A percentile compares a stretch with the other conserved stretches of the same genome.
Conservation (phyloP, 2,329 filamentous ascomycete genomes). For the Cercospora zeina region DNA sequence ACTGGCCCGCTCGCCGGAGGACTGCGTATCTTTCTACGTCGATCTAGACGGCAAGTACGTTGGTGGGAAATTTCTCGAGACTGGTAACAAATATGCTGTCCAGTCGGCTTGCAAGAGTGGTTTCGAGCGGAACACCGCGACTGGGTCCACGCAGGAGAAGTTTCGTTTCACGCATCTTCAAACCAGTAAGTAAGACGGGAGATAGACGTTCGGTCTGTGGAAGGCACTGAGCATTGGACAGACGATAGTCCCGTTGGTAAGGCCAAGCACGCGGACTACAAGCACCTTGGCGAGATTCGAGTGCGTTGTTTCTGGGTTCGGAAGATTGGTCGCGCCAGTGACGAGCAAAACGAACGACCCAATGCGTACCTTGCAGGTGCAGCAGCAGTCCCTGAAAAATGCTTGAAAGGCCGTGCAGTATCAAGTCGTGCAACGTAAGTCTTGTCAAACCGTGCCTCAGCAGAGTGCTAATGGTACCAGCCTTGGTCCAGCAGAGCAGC, state of each 20-base stretch:
- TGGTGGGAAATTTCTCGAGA: background rate
- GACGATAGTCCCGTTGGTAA: conserved; percentile 20
- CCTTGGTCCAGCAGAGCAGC: conserved; percentile 13
- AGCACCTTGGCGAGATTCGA: conserved; percentile 26
- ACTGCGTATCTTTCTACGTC: conserved; percentile 10
- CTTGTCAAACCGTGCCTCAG: background rate
- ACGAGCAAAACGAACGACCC: background rate
- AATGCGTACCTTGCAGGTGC: background rate
- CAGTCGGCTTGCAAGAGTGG: background rate
- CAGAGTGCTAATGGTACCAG: conserved; percentile 15
- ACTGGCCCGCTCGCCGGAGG: conserved; percentile 1
- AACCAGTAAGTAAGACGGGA: conserved; percentile 23
- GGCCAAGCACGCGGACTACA: conserved; percentile 11
- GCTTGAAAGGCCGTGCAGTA: conserved; percentile 35
- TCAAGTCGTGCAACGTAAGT: conserved; percentile 32
- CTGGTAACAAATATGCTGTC: background rate
- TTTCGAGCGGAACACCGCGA: background rate
- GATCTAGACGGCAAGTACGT: conserved; percentile 28
- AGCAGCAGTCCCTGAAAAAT: conserved; percentile 30
- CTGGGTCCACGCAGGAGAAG: conserved; percentile 1
- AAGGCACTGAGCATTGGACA: background rate
- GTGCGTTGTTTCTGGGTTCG: conserved; percentile 16
- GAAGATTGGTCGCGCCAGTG: background rate
- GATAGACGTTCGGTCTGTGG: background rate
- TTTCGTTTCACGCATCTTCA: conserved; percentile 27